These are phyloP conservation scores for Myxozyma mucilagina DNA, from an alignment of 805 yeast genomes.

Conservation along the genomic window DNA sequence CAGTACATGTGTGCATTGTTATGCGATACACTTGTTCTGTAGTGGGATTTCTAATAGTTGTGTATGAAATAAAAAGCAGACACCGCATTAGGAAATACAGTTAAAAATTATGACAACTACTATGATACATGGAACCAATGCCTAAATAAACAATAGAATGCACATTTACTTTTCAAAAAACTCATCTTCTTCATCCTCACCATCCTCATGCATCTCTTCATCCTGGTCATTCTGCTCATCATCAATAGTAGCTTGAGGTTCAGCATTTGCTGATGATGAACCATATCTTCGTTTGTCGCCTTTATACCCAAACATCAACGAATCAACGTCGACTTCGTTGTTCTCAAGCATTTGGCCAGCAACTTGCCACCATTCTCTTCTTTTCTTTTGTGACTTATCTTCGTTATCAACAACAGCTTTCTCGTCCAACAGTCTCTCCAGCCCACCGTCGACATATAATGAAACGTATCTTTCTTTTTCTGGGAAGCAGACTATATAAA, in stretches of 20 bases:
- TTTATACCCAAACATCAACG: conserved; percentile 20
- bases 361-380: conserved; percentile 22
- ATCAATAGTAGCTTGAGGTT: too few species aligned
- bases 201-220: not conserved
- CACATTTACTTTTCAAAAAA: conserved; percentile 16
- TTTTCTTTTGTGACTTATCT: conserved; percentile 8
- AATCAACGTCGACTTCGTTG: conserved; percentile 23
- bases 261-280: not conserved
- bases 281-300: not conserved
- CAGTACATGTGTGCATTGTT: too few species aligned
- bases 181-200: conserved; percentile 19
- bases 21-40: too few species aligned
- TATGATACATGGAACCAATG: not conserved
- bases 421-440: conserved; percentile 1
- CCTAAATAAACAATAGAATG: not conserved
- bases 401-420: conserved; percentile 3
- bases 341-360: conserved; percentile 1
- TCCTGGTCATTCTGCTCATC: not conserved
- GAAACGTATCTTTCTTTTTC: conserved; percentile 30
- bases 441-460: conserved; percentile 29
- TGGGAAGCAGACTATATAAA: conserved; percentile 33
- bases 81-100: too few species aligned
- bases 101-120: not conserved
- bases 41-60: too few species aligned
- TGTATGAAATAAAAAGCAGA: too few species aligned